Evolutionary conservation across 1,284 basidiomycete species (phyloP).

Genomic region (Cryptococcus sp.): DNA sequence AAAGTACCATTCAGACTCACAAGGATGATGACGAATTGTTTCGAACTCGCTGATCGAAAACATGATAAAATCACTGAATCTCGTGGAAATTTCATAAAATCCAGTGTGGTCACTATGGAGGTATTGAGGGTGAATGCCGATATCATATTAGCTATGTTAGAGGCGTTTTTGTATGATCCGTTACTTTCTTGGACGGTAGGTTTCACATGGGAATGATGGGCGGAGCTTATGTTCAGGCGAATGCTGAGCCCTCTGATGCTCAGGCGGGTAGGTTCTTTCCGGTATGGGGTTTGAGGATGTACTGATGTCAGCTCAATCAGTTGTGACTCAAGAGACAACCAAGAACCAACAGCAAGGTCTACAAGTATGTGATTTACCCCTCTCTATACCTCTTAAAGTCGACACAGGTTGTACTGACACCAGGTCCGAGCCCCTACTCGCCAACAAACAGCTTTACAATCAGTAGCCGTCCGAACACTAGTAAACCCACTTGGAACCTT

Average conservation of each 20-base stretch:
- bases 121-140: slow-evolving; percentile 34
- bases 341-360: background rate
- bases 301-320: background rate
- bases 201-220: background rate
- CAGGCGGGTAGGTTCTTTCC: background rate
- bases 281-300: too few relatives aligned
- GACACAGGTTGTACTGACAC: too few relatives aligned
- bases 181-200: slow-evolving; percentile 69
- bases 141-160: slow-evolving; percentile 41
- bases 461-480: background rate
- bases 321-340: background rate
- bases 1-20: slow-evolving; percentile 44
- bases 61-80: slow-evolving; percentile 31
- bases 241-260: background rate
- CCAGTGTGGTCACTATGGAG: slow-evolving; percentile 32
- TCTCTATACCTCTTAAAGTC: too few relatives aligned
- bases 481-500: background rate
- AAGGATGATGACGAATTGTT: slow-evolving; percentile 43
- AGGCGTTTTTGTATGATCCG: slow-evolving; percentile 79
- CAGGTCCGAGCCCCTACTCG: background rate
- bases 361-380: background rate
- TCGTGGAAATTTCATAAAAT: slow-evolving; percentile 38
- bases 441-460: background rate
- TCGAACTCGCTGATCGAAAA: slow-evolving; percentile 35
- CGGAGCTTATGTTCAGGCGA: background rate